Conservation (phyloP, 2,329 filamentous ascomycete genomes). For the Diaporthe sp. region DNA sequence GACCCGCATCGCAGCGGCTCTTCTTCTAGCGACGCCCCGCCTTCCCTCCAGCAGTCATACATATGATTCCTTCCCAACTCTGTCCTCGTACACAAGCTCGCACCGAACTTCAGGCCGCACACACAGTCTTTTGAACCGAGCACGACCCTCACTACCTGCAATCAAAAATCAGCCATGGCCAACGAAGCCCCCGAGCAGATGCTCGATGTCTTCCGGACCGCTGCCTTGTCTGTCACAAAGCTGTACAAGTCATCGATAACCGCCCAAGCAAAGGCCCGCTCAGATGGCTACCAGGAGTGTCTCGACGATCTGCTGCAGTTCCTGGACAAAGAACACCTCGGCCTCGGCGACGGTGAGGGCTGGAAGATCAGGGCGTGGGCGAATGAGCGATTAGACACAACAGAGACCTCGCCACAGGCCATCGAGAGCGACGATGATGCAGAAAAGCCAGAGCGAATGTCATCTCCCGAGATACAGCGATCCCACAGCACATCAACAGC, state of each 20-base stretch:
- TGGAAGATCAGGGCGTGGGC: slow-evolving; percentile 74
- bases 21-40: slow-evolving; percentile 35
- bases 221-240: slow-evolving; percentile 93
- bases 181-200: slow-evolving; percentile 71
- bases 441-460: slow-evolving; percentile 71
- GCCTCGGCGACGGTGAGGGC: slow-evolving; percentile 82
- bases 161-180: slow-evolving; percentile 51
- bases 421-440: slow-evolving; percentile 69
- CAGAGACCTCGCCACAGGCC: slow-evolving; percentile 64
- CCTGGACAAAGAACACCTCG: slow-evolving; percentile 84
- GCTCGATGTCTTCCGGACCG: slow-evolving; percentile 90
- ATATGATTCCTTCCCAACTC: slow-evolving; percentile 28
- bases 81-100: slow-evolving; percentile 2
- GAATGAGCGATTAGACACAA: slow-evolving; percentile 76
- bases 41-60: slow-evolving; percentile 27
- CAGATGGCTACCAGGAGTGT: slow-evolving; percentile 93
- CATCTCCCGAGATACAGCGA: slow-evolving; percentile 70
- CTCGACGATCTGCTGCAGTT: slow-evolving; percentile 90
- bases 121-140: slow-evolving; percentile 9
- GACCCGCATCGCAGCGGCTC: slow-evolving; percentile 24
- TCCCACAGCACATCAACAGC: slow-evolving; percentile 54
- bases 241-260: slow-evolving; percentile 92
- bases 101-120: slow-evolving; percentile 43
- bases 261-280: slow-evolving; percentile 80
- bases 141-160: slow-evolving; percentile 45